Conservation (phyloP, 2,329 filamentous ascomycete species). For the Calcarisporium arbuscula region DNA sequence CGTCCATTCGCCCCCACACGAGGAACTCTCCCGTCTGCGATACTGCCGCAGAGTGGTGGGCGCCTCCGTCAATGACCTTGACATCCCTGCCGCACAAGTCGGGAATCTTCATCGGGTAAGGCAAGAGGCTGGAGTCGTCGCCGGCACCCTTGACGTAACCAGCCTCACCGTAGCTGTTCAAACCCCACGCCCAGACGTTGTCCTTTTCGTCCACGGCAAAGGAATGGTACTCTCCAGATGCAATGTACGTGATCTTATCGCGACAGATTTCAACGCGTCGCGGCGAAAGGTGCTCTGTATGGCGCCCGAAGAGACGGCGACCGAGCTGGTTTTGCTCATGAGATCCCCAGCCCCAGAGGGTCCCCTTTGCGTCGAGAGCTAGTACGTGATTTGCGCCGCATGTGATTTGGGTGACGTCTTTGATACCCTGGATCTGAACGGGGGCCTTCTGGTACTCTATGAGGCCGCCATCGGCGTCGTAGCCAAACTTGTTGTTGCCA, state of each 20-base stretch:
- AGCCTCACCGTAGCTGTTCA: slow-evolving; percentile 73
- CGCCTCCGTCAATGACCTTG: slow-evolving; percentile 55
- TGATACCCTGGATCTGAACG: slow-evolving; percentile 44
- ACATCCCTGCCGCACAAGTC: slow-evolving; percentile 55
- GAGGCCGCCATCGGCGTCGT: slow-evolving; percentile 26
- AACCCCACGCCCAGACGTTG: slow-evolving; percentile 69
- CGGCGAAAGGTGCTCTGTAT: slow-evolving; percentile 40
- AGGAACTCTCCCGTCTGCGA: slow-evolving; percentile 43
- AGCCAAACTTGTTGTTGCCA: slow-evolving; percentile 44
- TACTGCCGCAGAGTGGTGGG: slow-evolving; percentile 61
- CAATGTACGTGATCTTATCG: slow-evolving; percentile 61
- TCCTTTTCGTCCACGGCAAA: slow-evolving; percentile 64
- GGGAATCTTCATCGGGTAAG: slow-evolving; percentile 57
- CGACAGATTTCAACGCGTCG: slow-evolving; percentile 38
- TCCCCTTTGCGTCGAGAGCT: slow-evolving; percentile 42
- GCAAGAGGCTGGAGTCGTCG: slow-evolving; percentile 45
- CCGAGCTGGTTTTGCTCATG: slow-evolving; percentile 50
- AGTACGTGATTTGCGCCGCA: slow-evolving; percentile 61
- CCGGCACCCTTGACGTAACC: slow-evolving; percentile 38
- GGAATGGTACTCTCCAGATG: slow-evolving; percentile 64
- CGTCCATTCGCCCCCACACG: slow-evolving; percentile 49
- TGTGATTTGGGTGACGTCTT: slow-evolving; percentile 52
- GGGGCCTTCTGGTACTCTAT: slow-evolving; percentile 40
- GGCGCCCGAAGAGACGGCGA: slow-evolving; percentile 42
- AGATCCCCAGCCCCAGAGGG: slow-evolving; percentile 11